These are phyloP conservation scores for Pugionium cornutum DNA, from an alignment of 345 rosid genomes.

Conservation along the genomic window DNA sequence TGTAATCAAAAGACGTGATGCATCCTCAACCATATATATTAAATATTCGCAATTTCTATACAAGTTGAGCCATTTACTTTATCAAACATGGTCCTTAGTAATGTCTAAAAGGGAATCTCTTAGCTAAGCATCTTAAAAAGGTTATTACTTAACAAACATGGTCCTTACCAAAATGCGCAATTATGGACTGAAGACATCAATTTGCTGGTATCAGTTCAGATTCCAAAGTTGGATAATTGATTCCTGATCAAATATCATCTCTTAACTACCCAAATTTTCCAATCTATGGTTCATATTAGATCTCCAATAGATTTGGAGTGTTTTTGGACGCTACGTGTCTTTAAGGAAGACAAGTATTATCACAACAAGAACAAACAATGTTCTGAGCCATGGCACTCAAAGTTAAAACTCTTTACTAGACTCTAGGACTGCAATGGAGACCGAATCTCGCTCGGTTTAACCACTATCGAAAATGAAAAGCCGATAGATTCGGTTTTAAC, in stretches of 20 bases:
- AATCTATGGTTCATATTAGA: background rate
- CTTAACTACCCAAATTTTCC: background rate
- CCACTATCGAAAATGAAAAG: background rate
- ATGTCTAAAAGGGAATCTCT: too few species aligned
- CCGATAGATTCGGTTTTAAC: background rate
- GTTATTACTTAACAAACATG: too few species aligned
- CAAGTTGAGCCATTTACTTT: constrained; percentile 7
- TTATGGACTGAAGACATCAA: background rate
- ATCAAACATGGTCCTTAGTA: constrained; percentile 1
- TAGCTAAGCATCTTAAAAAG: too few species aligned
- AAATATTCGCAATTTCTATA: too few species aligned
- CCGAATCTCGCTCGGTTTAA: background rate
- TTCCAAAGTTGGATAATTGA: background rate
- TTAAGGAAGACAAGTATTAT: background rate
- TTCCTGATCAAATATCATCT: background rate
- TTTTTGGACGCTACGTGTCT: constrained; percentile 5
- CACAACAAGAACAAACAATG: background rate
- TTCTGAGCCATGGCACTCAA: constrained; percentile 12
- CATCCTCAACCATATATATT: too few species aligned
- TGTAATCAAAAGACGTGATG: too few species aligned
- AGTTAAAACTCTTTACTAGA: background rate
- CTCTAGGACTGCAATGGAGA: background rate
- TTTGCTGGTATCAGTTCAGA: constrained; percentile 8
- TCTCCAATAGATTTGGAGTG: constrained; percentile 2
- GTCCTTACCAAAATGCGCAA: constrained; percentile 1